phyloP scores from a whole-genome alignment of 73 alveolate genomes.

The Breviolum minutum region DNA sequence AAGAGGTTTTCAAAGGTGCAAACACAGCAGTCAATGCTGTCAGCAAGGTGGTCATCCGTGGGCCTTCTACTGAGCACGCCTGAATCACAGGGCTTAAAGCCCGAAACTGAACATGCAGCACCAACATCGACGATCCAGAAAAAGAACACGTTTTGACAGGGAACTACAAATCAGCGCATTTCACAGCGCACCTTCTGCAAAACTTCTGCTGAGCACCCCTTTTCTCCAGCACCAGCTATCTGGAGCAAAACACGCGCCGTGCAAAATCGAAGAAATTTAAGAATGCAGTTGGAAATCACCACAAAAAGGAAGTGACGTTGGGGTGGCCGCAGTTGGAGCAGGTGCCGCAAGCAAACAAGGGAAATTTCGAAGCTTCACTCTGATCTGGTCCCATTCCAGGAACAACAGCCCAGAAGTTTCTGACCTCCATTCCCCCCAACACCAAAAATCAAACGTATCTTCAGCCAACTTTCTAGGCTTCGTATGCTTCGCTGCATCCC shows the following conservation, averaged over 20 bases:
- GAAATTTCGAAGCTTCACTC: too few relatives aligned
- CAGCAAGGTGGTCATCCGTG: slow-evolving; percentile 70
- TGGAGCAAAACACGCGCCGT: background rate
- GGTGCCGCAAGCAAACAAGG: too few relatives aligned
- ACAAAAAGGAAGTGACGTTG: too few relatives aligned
- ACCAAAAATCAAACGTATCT: too few relatives aligned
- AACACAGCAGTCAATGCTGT: slow-evolving; percentile 87
- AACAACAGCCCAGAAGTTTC: too few relatives aligned
- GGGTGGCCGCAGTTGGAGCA: too few relatives aligned
- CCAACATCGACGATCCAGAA: background rate
- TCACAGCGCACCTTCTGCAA: slow-evolving; percentile 41
- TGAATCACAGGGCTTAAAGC: background rate
- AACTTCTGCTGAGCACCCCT: slow-evolving; percentile 61
- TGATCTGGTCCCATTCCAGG: too few relatives aligned
- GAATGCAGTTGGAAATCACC: too few relatives aligned
- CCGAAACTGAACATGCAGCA: background rate
- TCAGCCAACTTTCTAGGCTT: too few relatives aligned
- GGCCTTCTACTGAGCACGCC: slow-evolving; percentile 89
- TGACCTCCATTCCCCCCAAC: too few relatives aligned
- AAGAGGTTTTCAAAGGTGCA: background rate
- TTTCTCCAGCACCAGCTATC: slow-evolving; percentile 81
- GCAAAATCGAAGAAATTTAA: background rate
- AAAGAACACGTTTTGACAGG: background rate
- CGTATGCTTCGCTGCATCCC: background rate
- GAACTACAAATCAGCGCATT: background rate